phyloP scores from a whole-genome alignment of 192 early-diverging fungal species.

The Backusella morwellensis region DNA sequence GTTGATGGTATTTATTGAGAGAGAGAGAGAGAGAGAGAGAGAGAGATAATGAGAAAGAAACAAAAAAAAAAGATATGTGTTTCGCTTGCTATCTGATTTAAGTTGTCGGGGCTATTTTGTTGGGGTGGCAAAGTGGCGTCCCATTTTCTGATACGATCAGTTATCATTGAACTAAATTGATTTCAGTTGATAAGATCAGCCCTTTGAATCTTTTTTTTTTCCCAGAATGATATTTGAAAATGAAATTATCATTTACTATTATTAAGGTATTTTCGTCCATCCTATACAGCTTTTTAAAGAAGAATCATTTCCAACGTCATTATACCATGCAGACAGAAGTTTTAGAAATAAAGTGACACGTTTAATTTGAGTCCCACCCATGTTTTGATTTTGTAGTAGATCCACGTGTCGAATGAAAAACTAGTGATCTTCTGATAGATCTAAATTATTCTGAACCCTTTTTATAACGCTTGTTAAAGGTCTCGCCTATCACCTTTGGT shows the following conservation, averaged over 20 bases:
- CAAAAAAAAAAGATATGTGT: background rate
- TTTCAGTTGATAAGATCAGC: slow-evolving; percentile 7
- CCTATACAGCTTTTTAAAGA: background rate
- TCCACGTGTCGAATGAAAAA: background rate
- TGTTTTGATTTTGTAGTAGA: background rate
- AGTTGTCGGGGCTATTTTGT: background rate
- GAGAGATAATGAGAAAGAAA: background rate
- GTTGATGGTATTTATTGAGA: background rate
- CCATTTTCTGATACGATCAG: background rate
- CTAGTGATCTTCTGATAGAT: background rate
- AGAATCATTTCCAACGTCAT: background rate
- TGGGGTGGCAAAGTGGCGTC: background rate
- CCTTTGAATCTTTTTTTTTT: background rate
- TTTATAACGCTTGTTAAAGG: background rate
- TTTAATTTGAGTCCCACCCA: background rate
- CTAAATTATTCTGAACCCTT: background rate
- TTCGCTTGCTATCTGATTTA: background rate
- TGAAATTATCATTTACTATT: background rate
- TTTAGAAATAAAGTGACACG: background rate
- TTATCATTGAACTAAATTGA: background rate
- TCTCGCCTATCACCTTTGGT: background rate
- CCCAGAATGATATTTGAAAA: background rate
- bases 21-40: background rate
- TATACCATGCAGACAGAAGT: background rate
- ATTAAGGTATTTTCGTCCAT: background rate